phyloP scores from a whole-genome alignment of 1,284 basidiomycete species.

The Microbotryum scabiosae region DNA sequence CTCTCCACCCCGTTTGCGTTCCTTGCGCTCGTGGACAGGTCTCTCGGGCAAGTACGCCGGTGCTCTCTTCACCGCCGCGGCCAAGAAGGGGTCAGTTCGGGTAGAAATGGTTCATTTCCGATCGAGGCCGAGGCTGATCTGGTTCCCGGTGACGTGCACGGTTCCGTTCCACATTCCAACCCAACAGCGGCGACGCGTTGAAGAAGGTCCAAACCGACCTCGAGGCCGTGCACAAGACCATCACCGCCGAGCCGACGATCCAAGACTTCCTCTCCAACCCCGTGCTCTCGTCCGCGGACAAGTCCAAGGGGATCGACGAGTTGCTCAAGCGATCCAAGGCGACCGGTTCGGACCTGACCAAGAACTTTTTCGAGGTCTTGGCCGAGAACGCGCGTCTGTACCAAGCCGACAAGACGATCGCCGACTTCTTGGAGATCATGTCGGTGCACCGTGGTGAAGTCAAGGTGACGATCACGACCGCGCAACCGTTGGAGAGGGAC shows the following conservation, averaged over 20 bases:
- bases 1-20: neutral
- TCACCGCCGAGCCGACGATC: slow-evolving; percentile 33
- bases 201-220: slow-evolving; percentile 78
- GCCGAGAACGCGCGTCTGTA: slow-evolving; percentile 87
- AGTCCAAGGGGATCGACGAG: slow-evolving; percentile 57
- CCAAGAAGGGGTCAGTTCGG: slow-evolving; percentile 53
- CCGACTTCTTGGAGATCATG: slow-evolving; percentile 84
- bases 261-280: slow-evolving; percentile 36
- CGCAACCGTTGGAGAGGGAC: slow-evolving; percentile 63
- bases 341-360: slow-evolving; percentile 64
- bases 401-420: slow-evolving; percentile 77
- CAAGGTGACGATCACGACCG: slow-evolving; percentile 80
- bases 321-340: slow-evolving; percentile 48
- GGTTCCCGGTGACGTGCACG: neutral
- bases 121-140: neutral
- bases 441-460: slow-evolving; percentile 84
- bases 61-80: slow-evolving; percentile 84
- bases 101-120: neutral
- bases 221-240: slow-evolving; percentile 39
- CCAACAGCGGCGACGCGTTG: slow-evolving; percentile 51
- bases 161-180: too few species aligned
- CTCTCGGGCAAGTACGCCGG: slow-evolving; percentile 86
- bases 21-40: slow-evolving; percentile 5
- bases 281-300: slow-evolving; percentile 72
- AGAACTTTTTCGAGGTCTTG: slow-evolving; percentile 84